These are phyloP conservation scores for Rhizoctonia solani DNA, from an alignment of 1,284 basidiomycete species.

Conservation along the genomic window DNA sequence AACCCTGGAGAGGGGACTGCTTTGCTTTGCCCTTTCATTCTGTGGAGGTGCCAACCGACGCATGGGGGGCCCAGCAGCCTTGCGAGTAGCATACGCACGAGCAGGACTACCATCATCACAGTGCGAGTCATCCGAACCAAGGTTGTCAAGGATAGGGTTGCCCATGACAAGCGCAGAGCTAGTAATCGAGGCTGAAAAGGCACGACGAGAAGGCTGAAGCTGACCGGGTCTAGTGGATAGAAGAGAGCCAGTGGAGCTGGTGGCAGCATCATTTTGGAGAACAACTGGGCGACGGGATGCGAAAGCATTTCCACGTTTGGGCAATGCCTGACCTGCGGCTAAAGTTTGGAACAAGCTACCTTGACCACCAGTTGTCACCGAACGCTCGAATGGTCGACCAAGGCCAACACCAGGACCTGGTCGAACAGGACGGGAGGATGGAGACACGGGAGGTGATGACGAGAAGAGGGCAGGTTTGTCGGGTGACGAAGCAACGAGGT, in stretches of 20 bases:
- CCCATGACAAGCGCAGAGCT: slow-evolving; percentile 30
- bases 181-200: slow-evolving; percentile 60
- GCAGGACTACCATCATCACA: slow-evolving; percentile 24
- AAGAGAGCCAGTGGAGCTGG: slow-evolving; percentile 43
- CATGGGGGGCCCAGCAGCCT: slow-evolving; percentile 23
- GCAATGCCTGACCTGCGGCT: slow-evolving; percentile 40
- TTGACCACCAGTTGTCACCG: slow-evolving; percentile 47
- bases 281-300: slow-evolving; percentile 62
- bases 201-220: slow-evolving; percentile 62
- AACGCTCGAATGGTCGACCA: slow-evolving; percentile 54
- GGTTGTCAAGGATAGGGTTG: neutral
- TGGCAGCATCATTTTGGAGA: slow-evolving; percentile 41
- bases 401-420: slow-evolving; percentile 15
- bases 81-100: slow-evolving; percentile 9
- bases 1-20: slow-evolving; percentile 7
- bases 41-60: neutral
- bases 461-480: slow-evolving; percentile 46
- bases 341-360: slow-evolving; percentile 48
- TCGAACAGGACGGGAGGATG: slow-evolving; percentile 55
- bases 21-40: slow-evolving; percentile 4
- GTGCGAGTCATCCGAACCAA: neutral
- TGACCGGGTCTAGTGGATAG: slow-evolving; percentile 38
- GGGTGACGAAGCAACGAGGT: slow-evolving; percentile 18
- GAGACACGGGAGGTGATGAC: slow-evolving; percentile 64
- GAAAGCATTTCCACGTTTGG: slow-evolving; percentile 52